A percentile compares a stretch with the other conserved stretches of the same genome.
These are phyloP conservation scores for Cladosporium oxysporum DNA, from an alignment of 2,329 filamentous ascomycete species.

Conservation along the genomic window DNA sequence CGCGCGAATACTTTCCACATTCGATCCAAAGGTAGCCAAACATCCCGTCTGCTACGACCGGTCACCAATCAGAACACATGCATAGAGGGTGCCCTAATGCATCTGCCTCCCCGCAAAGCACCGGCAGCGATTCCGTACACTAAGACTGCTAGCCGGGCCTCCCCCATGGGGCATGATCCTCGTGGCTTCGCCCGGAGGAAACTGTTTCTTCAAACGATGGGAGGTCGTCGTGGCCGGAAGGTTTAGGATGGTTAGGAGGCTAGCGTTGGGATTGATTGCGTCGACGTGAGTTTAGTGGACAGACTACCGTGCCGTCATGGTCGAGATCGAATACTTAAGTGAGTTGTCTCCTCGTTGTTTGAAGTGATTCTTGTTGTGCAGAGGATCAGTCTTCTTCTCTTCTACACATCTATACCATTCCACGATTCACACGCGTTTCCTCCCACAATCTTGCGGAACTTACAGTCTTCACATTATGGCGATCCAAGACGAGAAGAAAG, in stretches of 20 bases:
- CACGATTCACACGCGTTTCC: neutral
- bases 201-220: neutral
- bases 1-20: neutral
- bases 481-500: conserved; percentile 5
- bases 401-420: neutral
- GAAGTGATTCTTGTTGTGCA: neutral
- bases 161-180: conserved; percentile 1
- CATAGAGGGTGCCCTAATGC: neutral
- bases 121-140: neutral
- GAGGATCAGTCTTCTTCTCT: neutral
- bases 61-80: neutral
- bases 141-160: neutral
- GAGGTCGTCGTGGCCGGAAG: conserved; percentile 4
- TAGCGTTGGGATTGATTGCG: neutral
- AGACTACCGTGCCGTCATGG: neutral
- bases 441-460: neutral
- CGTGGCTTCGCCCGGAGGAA: neutral
- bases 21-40: neutral
- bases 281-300: neutral
- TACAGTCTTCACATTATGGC: neutral
- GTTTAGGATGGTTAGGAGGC: neutral
- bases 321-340: conserved; percentile 1
- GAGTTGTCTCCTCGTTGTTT: neutral
- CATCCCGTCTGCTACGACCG: neutral
- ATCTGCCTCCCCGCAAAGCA: neutral